Conservation (phyloP, 495 filamentous ascomycete species). For the Massariosphaeria phaeospora region DNA sequence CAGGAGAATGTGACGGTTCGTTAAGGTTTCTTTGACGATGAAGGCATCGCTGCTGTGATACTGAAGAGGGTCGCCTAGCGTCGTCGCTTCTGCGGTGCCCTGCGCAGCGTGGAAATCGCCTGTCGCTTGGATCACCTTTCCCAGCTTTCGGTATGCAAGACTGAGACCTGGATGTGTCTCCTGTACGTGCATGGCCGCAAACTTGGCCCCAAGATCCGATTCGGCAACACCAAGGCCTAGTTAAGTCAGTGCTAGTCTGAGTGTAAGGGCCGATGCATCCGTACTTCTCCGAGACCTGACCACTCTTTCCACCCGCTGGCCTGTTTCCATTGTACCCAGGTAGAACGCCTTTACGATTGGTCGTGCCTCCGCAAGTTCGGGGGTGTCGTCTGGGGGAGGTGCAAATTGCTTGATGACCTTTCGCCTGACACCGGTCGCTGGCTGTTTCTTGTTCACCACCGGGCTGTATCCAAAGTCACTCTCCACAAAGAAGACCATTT, state of each 20-base stretch:
- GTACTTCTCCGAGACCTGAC: constrained; percentile 89
- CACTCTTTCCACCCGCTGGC: constrained; percentile 89
- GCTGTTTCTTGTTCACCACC: constrained; percentile 90
- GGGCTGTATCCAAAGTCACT: constrained; percentile 98
- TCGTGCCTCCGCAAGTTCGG: constrained; percentile 81
- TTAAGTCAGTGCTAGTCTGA: constrained; percentile 3
- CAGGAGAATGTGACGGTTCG: constrained; percentile 96
- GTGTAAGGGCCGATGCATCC: constrained; percentile 11
- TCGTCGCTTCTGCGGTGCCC: constrained; percentile 93
- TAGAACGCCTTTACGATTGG: constrained; percentile 96
- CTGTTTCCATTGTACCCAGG: constrained; percentile 87
- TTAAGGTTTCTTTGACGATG: constrained; percentile 98
- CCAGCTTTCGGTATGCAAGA: constrained; percentile 90
- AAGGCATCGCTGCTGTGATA: constrained; percentile 96
- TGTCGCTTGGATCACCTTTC: constrained; percentile 82
- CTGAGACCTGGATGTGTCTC: constrained; percentile 84
- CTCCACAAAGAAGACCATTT: constrained; percentile 95
- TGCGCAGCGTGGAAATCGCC: constrained; percentile 97
- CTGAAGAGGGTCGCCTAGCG: constrained; percentile 84
- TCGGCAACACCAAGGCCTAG: constrained; percentile 86
- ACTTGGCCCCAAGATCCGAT: constrained; percentile 85
- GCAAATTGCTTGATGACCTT: constrained; percentile 98
- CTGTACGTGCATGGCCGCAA: constrained; percentile 77
- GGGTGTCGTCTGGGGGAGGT: constrained; percentile 94
- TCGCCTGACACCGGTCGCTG: constrained; percentile 88